phyloP scores from a whole-genome alignment of 78 protist species.

The Isochrysis galbana region DNA sequence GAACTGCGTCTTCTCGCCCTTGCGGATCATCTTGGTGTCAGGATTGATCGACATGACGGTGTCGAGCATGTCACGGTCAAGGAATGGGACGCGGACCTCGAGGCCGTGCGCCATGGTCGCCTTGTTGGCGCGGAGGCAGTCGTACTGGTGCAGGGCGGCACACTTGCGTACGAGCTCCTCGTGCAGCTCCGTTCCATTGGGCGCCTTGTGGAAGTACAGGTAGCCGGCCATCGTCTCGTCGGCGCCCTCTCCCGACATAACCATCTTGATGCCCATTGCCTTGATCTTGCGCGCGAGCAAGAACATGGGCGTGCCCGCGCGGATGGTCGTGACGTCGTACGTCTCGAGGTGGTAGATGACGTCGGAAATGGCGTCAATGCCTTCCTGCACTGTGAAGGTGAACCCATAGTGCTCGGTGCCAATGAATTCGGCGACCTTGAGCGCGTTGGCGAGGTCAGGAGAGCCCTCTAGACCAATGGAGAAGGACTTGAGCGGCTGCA shows the following conservation, averaged over 20 bases:
- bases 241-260: slow-evolving; percentile 56
- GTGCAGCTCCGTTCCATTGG: not conserved
- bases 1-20: not conserved
- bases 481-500: not conserved
- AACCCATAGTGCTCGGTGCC: slow-evolving; percentile 57
- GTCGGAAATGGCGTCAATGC: slow-evolving; percentile 46
- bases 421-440: slow-evolving; percentile 46
- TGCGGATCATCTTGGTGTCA: not conserved
- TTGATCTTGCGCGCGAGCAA: slow-evolving; percentile 45
- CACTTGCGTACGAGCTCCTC: slow-evolving; percentile 18
- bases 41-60: slow-evolving; percentile 35
- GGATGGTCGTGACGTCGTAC: slow-evolving; percentile 58
- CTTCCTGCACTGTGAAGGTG: slow-evolving; percentile 58
- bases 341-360: slow-evolving; percentile 63
- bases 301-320: slow-evolving; percentile 56
- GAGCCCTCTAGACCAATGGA: slow-evolving; percentile 50
- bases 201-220: slow-evolving; percentile 47
- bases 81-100: slow-evolving; percentile 45
- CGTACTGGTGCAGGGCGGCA: slow-evolving; percentile 26
- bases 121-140: slow-evolving; percentile 59
- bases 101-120: slow-evolving; percentile 39
- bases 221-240: slow-evolving; percentile 57
- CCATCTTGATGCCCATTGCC: slow-evolving; percentile 64
- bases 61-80: slow-evolving; percentile 34
- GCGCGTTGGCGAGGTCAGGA: slow-evolving; percentile 52